These are phyloP conservation scores for Nissolia schottii DNA, from an alignment of 306 rosid species.

Conservation along the genomic window DNA sequence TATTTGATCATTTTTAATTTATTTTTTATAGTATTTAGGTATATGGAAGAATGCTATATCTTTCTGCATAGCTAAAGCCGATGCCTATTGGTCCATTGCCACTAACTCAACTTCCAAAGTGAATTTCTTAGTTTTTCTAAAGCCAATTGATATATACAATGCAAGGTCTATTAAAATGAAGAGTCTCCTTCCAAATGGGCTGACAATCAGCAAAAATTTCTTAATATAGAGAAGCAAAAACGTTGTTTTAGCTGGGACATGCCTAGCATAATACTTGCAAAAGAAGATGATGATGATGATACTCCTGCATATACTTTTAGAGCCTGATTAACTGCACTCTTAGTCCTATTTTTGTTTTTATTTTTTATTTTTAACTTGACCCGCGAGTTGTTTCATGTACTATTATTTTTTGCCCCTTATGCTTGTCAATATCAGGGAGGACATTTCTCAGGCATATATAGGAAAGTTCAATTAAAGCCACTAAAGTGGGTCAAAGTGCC, in stretches of 20 bases:
- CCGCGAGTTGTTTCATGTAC: constrained; percentile 15
- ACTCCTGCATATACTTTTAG: constrained; percentile 7
- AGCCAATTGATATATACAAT: background rate
- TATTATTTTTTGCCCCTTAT: background rate
- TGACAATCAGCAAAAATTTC: background rate
- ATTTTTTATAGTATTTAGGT: background rate
- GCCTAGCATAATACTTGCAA: background rate
- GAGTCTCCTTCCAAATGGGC: constrained; percentile 7
- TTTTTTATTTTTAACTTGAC: background rate
- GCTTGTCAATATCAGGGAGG: constrained; percentile 61
- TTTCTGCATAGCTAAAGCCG: background rate
- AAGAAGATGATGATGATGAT: constrained; percentile 5
- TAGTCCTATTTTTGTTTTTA: background rate
- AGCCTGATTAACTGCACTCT: background rate
- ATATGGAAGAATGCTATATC: background rate
- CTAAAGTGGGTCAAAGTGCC: constrained; percentile 86
- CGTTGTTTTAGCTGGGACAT: background rate
- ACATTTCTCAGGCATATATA: constrained; percentile 93
- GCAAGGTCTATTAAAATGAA: background rate
- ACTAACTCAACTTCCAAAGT: background rate
- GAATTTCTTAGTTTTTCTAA: background rate
- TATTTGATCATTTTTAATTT: background rate
- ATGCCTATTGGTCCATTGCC: background rate
- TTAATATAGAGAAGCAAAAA: background rate
- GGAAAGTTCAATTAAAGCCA: constrained; percentile 96